A percentile compares a stretch with the other conserved stretches of the same genome.
phyloP scores from a whole-genome alignment of 139 green algal species.

The Yamagishiella unicocca region DNA sequence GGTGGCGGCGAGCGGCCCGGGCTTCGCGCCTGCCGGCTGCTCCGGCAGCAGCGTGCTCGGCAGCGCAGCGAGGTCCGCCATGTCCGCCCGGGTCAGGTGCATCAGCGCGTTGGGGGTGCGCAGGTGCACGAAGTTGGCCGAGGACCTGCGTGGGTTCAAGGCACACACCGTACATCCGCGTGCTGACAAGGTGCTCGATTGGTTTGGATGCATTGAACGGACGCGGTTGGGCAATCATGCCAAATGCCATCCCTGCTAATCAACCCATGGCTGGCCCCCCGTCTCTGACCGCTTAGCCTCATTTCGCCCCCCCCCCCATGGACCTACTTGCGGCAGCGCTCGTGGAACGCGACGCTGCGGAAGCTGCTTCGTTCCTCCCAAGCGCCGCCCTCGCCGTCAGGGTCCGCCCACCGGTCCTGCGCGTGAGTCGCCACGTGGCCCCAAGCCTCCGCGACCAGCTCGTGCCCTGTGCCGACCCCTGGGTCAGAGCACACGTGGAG shows the following conservation, averaged over 20 bases:
- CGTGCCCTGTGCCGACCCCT: not conserved
- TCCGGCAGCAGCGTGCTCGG: not conserved
- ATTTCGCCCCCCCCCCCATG: no score
- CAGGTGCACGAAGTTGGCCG: slow-evolving; percentile 34
- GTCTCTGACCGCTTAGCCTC: no score
- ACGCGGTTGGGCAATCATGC: no score
- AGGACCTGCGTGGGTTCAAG: slow-evolving; percentile 25
- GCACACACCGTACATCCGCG: no score
- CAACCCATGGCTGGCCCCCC: no score
- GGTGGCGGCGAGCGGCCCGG: not conserved
- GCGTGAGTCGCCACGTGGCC: slow-evolving; percentile 3
- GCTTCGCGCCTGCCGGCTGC: not conserved
- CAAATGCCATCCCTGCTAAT: no score
- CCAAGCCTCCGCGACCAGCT: slow-evolving; percentile 38
- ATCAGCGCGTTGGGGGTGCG: slow-evolving; percentile 9
- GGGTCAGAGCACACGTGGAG: slow-evolving; percentile 22
- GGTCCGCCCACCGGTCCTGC: slow-evolving; percentile 41
- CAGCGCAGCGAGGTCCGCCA: slow-evolving; percentile 7
- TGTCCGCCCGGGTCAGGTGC: slow-evolving; percentile 24
- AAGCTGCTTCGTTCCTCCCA: slow-evolving; percentile 52
- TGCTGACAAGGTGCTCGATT: no score
- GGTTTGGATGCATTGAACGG: no score
- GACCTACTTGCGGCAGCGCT: slow-evolving; percentile 41
- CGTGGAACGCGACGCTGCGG: slow-evolving; percentile 42
- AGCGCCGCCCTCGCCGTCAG: slow-evolving; percentile 36